Conservation (phyloP, 1,139 yeast genomes). For the Saccharomyces hybrid region DNA sequence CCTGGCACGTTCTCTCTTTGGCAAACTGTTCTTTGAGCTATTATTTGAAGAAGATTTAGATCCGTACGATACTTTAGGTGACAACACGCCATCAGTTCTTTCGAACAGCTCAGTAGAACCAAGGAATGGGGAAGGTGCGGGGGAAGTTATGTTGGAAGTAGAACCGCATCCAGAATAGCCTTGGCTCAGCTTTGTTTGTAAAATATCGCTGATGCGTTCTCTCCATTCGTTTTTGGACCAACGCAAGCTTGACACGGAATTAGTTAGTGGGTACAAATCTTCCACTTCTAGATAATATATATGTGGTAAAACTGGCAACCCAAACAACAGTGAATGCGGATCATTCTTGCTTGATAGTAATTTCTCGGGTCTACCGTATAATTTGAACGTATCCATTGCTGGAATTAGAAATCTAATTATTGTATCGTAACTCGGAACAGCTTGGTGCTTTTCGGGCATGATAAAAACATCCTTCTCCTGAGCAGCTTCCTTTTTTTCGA, state of each 20-base stretch:
- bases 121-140: slow-evolving; percentile 40
- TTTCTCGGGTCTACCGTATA: slow-evolving; percentile 86
- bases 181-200: slow-evolving; percentile 53
- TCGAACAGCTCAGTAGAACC: slow-evolving; percentile 33
- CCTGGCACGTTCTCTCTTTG: not conserved
- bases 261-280: slow-evolving; percentile 42
- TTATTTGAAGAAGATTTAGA: slow-evolving; percentile 2
- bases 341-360: slow-evolving; percentile 84
- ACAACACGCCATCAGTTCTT: slow-evolving; percentile 10
- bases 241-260: slow-evolving; percentile 32
- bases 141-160: slow-evolving; percentile 52
- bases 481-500: slow-evolving; percentile 51
- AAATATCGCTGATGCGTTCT: slow-evolving; percentile 49
- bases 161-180: slow-evolving; percentile 88
- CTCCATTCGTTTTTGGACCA: slow-evolving; percentile 77
- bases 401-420: slow-evolving; percentile 83
- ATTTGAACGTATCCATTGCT: slow-evolving; percentile 71
- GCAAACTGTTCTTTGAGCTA: not conserved
- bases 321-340: slow-evolving; percentile 71
- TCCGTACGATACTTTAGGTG: slow-evolving; percentile 8
- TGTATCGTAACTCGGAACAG: slow-evolving; percentile 93
- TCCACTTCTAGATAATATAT: slow-evolving; percentile 69
- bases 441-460: slow-evolving; percentile 92
- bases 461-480: slow-evolving; percentile 77
- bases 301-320: slow-evolving; percentile 82